Conservation (phyloP, 176 grass and related monocot species). For the Saccharum spontaneum region DNA sequence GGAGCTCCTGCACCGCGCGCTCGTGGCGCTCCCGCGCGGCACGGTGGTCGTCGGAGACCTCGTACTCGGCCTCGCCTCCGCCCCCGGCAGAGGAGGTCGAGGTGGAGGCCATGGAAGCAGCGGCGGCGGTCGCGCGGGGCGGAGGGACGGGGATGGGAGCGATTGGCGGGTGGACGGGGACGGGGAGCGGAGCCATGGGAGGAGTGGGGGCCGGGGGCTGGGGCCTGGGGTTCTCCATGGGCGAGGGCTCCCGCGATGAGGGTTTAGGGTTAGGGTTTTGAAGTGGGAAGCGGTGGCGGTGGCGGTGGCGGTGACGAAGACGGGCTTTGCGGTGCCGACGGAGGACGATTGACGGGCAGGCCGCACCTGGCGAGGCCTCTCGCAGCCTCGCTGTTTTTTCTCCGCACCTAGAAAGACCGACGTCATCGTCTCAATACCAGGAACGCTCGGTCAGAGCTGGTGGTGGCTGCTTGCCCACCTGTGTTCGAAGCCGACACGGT, state of each 20-base stretch:
- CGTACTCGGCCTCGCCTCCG: conserved; percentile 59
- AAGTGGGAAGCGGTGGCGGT: not conserved
- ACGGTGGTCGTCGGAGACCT: conserved; percentile 79
- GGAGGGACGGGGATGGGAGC: conserved; percentile 59
- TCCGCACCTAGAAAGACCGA: too few species aligned
- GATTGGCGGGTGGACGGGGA: conserved; percentile 51
- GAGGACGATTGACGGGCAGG: not conserved
- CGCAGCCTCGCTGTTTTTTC: not conserved
- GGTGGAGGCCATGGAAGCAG: conserved; percentile 18
- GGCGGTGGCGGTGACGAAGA: not conserved
- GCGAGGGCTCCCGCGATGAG: not conserved
- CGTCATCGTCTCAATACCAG: too few species aligned
- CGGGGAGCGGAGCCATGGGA: conserved; percentile 37
- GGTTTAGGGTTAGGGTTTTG: conserved; percentile 46
- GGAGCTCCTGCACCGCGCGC: conserved; percentile 87
- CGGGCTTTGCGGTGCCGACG: not conserved
- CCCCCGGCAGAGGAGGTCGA: not conserved
- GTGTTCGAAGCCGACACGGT: too few species aligned
- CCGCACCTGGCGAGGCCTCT: not conserved
- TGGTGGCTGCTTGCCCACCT: too few species aligned
- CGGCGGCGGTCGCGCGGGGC: conserved; percentile 11
- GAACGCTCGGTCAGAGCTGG: too few species aligned
- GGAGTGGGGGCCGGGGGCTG: conserved; percentile 8
- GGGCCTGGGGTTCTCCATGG: conserved; percentile 57
- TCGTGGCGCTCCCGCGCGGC: conserved; percentile 91